phyloP scores from a whole-genome alignment of 1,284 basidiomycete genomes.

The Salmacisia buchloeana region DNA sequence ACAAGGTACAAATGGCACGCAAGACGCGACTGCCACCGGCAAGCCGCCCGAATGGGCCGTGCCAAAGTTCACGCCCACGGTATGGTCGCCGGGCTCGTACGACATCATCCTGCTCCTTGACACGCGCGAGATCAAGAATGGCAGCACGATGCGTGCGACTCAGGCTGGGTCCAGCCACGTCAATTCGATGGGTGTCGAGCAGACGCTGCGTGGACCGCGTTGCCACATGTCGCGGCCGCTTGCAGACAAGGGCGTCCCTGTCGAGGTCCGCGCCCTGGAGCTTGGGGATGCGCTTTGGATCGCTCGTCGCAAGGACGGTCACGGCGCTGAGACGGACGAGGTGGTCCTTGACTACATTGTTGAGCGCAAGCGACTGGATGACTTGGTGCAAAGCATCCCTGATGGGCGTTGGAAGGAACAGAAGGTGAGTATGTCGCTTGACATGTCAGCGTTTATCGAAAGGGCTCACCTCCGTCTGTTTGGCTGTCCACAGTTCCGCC shows the following conservation, averaged over 20 bases:
- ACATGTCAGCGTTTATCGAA: neutral
- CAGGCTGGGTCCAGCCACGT: neutral
- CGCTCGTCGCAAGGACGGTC: constrained; percentile 51
- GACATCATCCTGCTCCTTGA: constrained; percentile 58
- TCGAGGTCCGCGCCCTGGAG: constrained; percentile 55
- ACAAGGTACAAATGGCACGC: too few relatives aligned
- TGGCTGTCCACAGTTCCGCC: constrained; percentile 56
- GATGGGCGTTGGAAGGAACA: constrained; percentile 59
- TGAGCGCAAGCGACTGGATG: constrained; percentile 59
- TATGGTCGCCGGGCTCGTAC: constrained; percentile 55
- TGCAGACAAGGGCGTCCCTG: constrained; percentile 49
- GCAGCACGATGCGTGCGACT: constrained; percentile 16
- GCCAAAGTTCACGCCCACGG: constrained; percentile 47
- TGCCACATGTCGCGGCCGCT: constrained; percentile 27
- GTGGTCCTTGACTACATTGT: constrained; percentile 59
- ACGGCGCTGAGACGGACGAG: constrained; percentile 48
- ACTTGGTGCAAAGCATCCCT: constrained; percentile 55
- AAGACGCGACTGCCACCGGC: neutral
- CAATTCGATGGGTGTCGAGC: neutral
- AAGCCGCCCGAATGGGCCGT: constrained; percentile 23
- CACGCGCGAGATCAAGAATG: constrained; percentile 54
- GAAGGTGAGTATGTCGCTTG: constrained; percentile 48
- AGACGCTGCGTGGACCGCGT: constrained; percentile 7
- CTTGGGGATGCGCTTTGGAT: constrained; percentile 61
- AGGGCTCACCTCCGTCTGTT: neutral